Conservation (phyloP, 2,329 filamentous ascomycete species). For the Esteya vermicola region DNA sequence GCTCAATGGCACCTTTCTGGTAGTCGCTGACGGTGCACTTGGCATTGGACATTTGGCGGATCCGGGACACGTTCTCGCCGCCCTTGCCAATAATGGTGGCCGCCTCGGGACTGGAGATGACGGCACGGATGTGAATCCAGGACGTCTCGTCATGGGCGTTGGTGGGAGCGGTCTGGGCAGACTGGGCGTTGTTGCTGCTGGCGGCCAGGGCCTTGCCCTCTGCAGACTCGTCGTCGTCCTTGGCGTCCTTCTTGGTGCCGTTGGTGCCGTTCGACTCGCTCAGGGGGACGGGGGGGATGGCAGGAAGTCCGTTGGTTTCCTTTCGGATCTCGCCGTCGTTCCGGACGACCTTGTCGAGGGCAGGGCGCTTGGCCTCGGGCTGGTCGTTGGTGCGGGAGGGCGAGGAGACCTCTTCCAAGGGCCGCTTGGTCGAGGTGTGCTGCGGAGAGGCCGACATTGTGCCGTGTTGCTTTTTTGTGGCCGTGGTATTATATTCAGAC, state of each 20-base stretch:
- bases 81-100: constrained; percentile 98
- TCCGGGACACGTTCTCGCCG: constrained; percentile 96
- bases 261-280: constrained; percentile 36
- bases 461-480: constrained; percentile 20
- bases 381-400: constrained; percentile 84
- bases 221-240: constrained; percentile 49
- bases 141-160: constrained; percentile 72
- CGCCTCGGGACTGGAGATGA: constrained; percentile 94
- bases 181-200: constrained; percentile 24
- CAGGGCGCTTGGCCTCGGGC: constrained; percentile 91
- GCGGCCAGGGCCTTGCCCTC: constrained; percentile 34
- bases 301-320: constrained; percentile 20
- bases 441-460: constrained; percentile 59
- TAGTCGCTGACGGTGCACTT: constrained; percentile 99
- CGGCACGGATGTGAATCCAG: constrained; percentile 94
- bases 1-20: constrained; percentile 89
- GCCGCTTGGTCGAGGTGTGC: constrained; percentile 68
- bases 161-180: constrained; percentile 31
- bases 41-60: constrained; percentile 84
- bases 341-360: constrained; percentile 81
- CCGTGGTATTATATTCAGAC: too few relatives aligned
- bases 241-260: constrained; percentile 31
- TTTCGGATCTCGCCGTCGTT: constrained; percentile 42
- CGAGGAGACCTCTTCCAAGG: constrained; percentile 91
- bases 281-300: constrained; percentile 15